Evolutionary conservation across 163 green algal genomes (phyloP), one percentile per base, ranked within the genome.

Genomic region (Chlamydomonas reinhardtii): DNA sequence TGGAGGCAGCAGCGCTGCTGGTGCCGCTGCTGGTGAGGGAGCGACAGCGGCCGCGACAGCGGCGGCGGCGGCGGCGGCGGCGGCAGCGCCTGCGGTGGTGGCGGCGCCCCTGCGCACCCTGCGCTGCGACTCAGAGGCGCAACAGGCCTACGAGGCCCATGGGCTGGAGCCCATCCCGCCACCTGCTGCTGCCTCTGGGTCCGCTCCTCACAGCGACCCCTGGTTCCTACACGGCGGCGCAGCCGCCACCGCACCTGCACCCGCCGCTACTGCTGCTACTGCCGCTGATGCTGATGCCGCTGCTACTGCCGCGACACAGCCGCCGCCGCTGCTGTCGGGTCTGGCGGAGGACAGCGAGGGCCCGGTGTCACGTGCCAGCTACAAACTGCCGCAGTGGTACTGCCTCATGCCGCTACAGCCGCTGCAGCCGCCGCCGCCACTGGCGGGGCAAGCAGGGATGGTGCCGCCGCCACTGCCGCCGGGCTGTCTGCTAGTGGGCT

Each of bases 381-480:
- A 81, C 54, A 59, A 54, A 6, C 29, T 54, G 31, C 54, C 54
- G 31, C 52, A 72, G 56, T 34, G 54, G 17, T 24, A 81, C 52
- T 59, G 74, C 74, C 31, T 81, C 56, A 2, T 56, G 74, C 16
- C 29, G 52, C 74, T 17, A 8, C 39, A 48, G 39, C 39, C 39
- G 39, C n/a, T n/a, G 39, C 39, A 48, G 39, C 39, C n/a, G n/a
- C n/a, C n/a, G n/a, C n/a, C n/a, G n/a, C n/a, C n/a, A n/a, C n/a
- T n/a, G 39, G 39, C 5, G 39, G 5, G 5, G 39, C 39, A 5
- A 8, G 39, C 39, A 8, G 39, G 56, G 74, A 16, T 54, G 31
- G 20, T 54, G 74, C 12, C 74, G 74, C 74, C 74, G 59, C 52
- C 74, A 56, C 12, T 56, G 74, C 74, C 74, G 59, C 52, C 74